Evolutionary conservation across 108 stramenopile species (phyloP), one percentile per base, ranked within the genome.

Genomic region (Skeletonema costatum): DNA sequence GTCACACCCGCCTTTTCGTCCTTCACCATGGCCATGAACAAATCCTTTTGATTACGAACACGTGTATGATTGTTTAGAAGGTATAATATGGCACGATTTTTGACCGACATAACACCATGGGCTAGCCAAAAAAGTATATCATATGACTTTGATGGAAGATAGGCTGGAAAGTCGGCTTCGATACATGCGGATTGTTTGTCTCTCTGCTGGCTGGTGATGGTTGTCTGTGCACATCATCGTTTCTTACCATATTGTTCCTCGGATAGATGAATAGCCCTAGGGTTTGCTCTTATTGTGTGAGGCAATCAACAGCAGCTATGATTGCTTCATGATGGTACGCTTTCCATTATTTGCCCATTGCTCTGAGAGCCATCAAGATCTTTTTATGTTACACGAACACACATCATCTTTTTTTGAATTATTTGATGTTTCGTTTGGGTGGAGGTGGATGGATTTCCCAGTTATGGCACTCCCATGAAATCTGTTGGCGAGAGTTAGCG

Each of bases 1-100:
- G 66, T 67, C 66, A 67, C 66, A 67, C 66, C 66, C 66, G 66
- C 66, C 66, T 48, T 46, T 67, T 67, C 66, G 44, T 67, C 66
- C 66, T 42, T 42, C 66, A 25, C 5, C 38, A 46, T 48, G 17
- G 17, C 30, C 25, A 67, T 17, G 41, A 67, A 31, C 39, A 25
- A 38, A 46, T 65, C 41, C 66, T 48, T 67, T 67, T 44, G 66
- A 67, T 36, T 46, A 46, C 14, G 44, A 46, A 31, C 63, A 32
- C 63, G 0, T 14, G 11, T 35, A 14, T 36, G 29, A 17, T 32
- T 64, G 33, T 64, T 32, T 10, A 2, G 32, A 64, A 17, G 32
- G 63, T 33, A 67, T 44, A 30, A 44, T 67, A 16, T 67, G 44
- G 66, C 66, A 67, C n/a, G 66, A 67, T 21, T 48, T 36, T 67